Base-by-base conservation (phyloP, 1,284 basidiomycete genomes). In the Puccinia triticina region DNA sequence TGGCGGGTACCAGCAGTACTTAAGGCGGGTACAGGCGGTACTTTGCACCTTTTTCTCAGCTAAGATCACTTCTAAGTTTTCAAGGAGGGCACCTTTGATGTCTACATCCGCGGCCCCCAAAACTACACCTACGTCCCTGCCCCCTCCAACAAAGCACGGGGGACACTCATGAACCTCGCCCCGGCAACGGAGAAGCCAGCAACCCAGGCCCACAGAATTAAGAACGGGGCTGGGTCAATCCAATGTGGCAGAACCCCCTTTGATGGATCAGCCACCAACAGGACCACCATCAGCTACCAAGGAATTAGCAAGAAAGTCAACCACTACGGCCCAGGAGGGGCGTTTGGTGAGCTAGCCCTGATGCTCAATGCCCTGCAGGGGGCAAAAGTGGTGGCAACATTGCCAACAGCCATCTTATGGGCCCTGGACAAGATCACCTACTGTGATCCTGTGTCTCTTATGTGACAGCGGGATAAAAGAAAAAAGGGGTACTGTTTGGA, bases 51-150 rank as follows among this genome's bases (percentile, higher is more conserved):
- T n/a, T n/a, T n/a, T n/a, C n/a, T n/a, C n/a, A n/a, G n/a, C n/a
- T n/a, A n/a, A n/a, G n/a, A n/a, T n/a, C n/a, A n/a, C 88, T 99
- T 98, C 88, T 99, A 99, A 88, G 93, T 98, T 81, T 95, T 98
- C 84, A 96, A 99, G 88, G 90, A 90, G 61, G 96, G 96, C 0
- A 88, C 92, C 75, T 90, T 99, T 83, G 91, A 97, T 86, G 94
- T 95, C 85, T 98, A 92, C 88, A 93, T 96, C 85, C 88, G 88
- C 81, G 91, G 80, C 59, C 83, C 81, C 77, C 84, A 43, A 46
- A 82, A 78, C 66, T 83, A 82, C 89, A 90, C 4, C 91, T 92
- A 78, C 90, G 91, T 12, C 87, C 91, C 10, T 80, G 83, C 83
- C 37, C 86, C 73, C 87, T 89, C 84, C 86, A 89, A 73, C 55